Conservation (phyloP, 768 basidiomycete species). For the Leccinum boreale region DNA sequence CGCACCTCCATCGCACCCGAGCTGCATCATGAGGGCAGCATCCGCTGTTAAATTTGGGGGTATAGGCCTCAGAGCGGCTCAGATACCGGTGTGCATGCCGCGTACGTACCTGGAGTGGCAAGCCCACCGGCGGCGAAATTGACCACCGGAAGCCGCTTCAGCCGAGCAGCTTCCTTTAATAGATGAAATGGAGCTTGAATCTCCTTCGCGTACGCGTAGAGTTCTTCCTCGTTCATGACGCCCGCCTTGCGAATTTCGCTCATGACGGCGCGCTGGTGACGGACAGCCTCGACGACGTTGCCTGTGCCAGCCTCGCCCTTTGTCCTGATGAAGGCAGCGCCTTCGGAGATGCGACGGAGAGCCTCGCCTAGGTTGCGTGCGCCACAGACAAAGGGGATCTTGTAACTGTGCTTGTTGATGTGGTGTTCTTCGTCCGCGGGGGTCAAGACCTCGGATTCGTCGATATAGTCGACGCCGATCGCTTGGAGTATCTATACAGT, state of each 20-base stretch:
- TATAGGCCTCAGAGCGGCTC: background rate
- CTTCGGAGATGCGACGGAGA: constrained; percentile 92
- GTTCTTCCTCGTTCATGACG: constrained; percentile 91
- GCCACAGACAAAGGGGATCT: constrained; percentile 95
- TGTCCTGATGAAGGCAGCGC: constrained; percentile 97
- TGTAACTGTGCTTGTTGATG: constrained; percentile 95
- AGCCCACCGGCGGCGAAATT: constrained; percentile 96
- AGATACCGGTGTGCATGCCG: background rate
- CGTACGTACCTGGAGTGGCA: constrained; percentile 74
- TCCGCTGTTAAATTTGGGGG: constrained; percentile 54
- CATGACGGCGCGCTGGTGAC: constrained; percentile 83
- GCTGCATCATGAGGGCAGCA: constrained; percentile 98
- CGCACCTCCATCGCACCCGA: constrained; percentile 93
- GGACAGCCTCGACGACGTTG: constrained; percentile 91
- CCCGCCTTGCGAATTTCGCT: constrained; percentile 81
- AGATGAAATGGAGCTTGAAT: constrained; percentile 93
- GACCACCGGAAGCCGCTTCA: constrained; percentile 92
- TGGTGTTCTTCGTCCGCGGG: constrained; percentile 95
- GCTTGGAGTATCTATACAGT: constrained; percentile 78
- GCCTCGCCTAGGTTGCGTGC: constrained; percentile 95
- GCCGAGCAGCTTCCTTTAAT: constrained; percentile 90
- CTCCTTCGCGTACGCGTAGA: constrained; percentile 90
- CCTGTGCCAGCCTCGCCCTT: constrained; percentile 93
- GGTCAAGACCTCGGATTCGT: constrained; percentile 92
- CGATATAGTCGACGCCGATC: constrained; percentile 94